phyloP scores from a whole-genome alignment of 768 basidiomycete species.

The Termitomyces sp. region DNA sequence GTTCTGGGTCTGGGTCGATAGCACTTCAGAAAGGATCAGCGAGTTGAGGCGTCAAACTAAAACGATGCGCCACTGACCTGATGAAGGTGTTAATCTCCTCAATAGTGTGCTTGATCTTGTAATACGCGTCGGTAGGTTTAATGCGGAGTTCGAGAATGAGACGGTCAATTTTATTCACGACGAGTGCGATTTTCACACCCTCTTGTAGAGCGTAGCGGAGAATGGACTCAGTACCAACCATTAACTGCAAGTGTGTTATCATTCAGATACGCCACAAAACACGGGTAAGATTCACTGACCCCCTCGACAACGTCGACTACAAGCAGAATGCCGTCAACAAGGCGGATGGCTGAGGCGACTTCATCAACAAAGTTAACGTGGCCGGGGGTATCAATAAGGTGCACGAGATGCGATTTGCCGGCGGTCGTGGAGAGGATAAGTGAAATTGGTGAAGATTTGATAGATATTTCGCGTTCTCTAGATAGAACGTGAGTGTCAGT shows the following conservation, averaged over 20 bases:
- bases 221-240: slow-evolving; percentile 89
- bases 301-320: slow-evolving; percentile 99
- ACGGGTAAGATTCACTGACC: slow-evolving; percentile 42
- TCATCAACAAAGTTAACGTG: slow-evolving; percentile 99
- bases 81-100: slow-evolving; percentile 98
- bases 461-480: slow-evolving; percentile 84
- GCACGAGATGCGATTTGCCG: slow-evolving; percentile 91
- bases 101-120: slow-evolving; percentile 98
- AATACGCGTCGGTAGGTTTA: slow-evolving; percentile 94
- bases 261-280: background rate
- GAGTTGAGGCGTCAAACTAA: background rate
- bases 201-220: slow-evolving; percentile 90
- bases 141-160: slow-evolving; percentile 95
- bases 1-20: slow-evolving; percentile 85
- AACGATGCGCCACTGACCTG: slow-evolving; percentile 47
- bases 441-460: slow-evolving; percentile 97
- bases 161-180: slow-evolving; percentile 97
- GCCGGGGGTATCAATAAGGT: slow-evolving; percentile 95
- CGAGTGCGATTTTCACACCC: slow-evolving; percentile 82
- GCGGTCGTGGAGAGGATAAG: slow-evolving; percentile 78
- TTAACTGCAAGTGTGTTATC: slow-evolving; percentile 49
- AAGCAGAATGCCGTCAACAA: slow-evolving; percentile 87
- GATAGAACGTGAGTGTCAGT: slow-evolving; percentile 94
- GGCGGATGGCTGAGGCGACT: slow-evolving; percentile 80
- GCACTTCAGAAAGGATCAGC: slow-evolving; percentile 35